phyloP scores from a whole-genome alignment of 176 grass and related monocot species.

The Aegilops umbellulata region DNA sequence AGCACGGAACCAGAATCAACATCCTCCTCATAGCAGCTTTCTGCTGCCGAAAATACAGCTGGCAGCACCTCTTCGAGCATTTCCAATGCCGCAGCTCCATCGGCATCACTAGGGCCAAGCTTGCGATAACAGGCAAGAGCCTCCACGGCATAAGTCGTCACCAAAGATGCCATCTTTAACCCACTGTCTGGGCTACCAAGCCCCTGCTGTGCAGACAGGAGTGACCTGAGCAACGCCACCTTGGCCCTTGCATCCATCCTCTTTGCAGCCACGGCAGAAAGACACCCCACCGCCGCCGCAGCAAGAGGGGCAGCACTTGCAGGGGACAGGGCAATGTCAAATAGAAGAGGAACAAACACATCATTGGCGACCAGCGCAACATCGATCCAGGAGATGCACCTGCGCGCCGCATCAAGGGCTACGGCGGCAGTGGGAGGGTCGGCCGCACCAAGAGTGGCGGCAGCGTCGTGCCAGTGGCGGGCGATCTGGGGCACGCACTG shows the following conservation, averaged over 20 bases:
- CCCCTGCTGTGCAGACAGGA: conserved; percentile 49
- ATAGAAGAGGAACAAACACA: conserved; percentile 76
- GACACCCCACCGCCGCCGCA: conserved; percentile 60
- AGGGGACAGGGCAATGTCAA: conserved; percentile 71
- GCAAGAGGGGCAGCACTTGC: conserved; percentile 47
- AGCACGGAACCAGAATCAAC: conserved; percentile 65
- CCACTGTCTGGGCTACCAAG: conserved; percentile 49
- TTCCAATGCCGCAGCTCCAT: conserved; percentile 53
- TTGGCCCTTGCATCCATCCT: conserved; percentile 81
- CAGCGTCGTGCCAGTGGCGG: conserved; percentile 73
- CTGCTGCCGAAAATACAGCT: conserved; percentile 74
- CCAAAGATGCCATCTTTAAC: conserved; percentile 61
- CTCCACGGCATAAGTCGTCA: conserved; percentile 68
- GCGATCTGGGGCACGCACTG: conserved; percentile 97
- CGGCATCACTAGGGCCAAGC: conserved; percentile 55
- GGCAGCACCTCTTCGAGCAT: conserved; percentile 82
- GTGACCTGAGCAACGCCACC: conserved; percentile 64
- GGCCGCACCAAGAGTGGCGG: conserved; percentile 43
- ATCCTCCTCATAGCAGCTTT: conserved; percentile 61
- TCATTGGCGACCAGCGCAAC: conserved; percentile 83
- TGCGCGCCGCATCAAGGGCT: conserved; percentile 68
- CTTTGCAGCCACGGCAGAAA: conserved; percentile 73
- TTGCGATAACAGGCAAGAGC: conserved; percentile 72
- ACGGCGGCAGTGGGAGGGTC: conserved; percentile 50
- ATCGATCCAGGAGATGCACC: conserved; percentile 94